Conservation (phyloP, 495 filamentous ascomycete genomes). For the Aspergillus bertholletiae region DNA sequence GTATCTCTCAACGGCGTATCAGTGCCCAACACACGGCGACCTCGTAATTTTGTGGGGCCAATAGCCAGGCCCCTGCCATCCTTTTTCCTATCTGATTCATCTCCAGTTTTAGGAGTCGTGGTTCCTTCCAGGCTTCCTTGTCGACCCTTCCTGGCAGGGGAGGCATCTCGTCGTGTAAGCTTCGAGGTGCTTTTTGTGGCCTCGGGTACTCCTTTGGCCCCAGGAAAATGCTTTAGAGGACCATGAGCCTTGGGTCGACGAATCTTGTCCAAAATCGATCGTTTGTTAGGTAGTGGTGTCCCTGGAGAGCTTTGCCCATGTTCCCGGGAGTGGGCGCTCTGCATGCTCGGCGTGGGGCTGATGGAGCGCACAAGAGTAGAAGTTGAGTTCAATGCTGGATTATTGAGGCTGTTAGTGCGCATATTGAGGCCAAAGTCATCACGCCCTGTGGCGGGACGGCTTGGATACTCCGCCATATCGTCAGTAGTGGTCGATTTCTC, state of each 20-base stretch:
- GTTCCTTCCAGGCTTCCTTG: constrained; percentile 43
- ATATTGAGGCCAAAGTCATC: constrained; percentile 63
- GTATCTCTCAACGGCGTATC: constrained; percentile 39
- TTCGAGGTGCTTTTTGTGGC: constrained; percentile 37
- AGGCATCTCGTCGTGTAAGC: constrained; percentile 46
- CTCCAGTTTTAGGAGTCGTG: constrained; percentile 19
- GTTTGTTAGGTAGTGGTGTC: constrained; percentile 51
- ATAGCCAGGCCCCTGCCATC: constrained; percentile 39
- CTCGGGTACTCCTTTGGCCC: constrained; percentile 49
- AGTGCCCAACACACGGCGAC: constrained; percentile 45
- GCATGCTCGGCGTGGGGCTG: constrained; percentile 72
- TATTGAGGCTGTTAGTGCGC: constrained; percentile 40
- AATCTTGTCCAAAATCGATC: constrained; percentile 64
- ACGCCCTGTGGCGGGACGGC: constrained; percentile 60
- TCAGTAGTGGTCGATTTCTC: constrained; percentile 54
- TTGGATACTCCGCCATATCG: constrained; percentile 40
- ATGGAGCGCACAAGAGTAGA: constrained; percentile 54
- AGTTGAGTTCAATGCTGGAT: constrained; percentile 42
- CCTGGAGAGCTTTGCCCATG: constrained; percentile 58
- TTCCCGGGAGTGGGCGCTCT: constrained; percentile 48
- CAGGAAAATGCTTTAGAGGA: constrained; percentile 53
- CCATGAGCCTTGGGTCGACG: constrained; percentile 50
- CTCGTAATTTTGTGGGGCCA: constrained; percentile 27
- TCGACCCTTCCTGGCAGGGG: constrained; percentile 38
- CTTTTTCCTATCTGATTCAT: constrained; percentile 45